Evolutionary conservation across 1,284 basidiomycete species (phyloP).

Genomic region (Papiliotrema nemorosa): DNA sequence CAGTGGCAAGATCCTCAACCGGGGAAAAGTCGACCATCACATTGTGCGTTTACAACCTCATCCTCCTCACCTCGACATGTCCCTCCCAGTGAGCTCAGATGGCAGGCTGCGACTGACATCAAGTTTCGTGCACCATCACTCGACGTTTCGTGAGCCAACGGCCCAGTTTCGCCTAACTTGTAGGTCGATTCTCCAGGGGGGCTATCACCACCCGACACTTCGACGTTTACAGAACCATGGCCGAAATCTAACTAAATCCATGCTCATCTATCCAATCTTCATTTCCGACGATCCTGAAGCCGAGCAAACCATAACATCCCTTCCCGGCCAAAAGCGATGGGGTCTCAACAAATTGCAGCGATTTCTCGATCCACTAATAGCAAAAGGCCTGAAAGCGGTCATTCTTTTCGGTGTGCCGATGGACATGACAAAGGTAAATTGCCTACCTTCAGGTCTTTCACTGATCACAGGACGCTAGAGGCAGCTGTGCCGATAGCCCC

Average conservation of each 20-base stretch:
- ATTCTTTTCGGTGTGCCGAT: constrained; percentile 96
- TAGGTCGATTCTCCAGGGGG: constrained; percentile 82
- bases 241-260: constrained; percentile 72
- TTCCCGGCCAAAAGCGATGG: constrained; percentile 90
- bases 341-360: constrained; percentile 86
- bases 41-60: too few relatives aligned
- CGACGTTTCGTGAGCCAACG: constrained; percentile 30
- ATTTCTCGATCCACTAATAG: constrained; percentile 81
- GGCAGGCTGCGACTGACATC: not conserved
- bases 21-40: not conserved
- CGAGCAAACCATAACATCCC: constrained; percentile 65
- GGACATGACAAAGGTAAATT: constrained; percentile 70
- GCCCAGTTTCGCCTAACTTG: not conserved
- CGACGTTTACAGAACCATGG: constrained; percentile 74
- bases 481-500: constrained; percentile 85
- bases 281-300: constrained; percentile 88
- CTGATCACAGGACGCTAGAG: constrained; percentile 66
- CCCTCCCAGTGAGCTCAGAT: too few relatives aligned
- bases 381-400: constrained; percentile 85
- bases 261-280: constrained; percentile 98
- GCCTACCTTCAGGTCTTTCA: not conserved
- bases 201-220: constrained; percentile 83
- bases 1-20: not conserved
- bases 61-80: too few relatives aligned
- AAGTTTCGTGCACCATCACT: constrained; percentile 22